Evolutionary conservation across 2,329 filamentous ascomycete genomes (phyloP).

Genomic region (Capronia americana): DNA sequence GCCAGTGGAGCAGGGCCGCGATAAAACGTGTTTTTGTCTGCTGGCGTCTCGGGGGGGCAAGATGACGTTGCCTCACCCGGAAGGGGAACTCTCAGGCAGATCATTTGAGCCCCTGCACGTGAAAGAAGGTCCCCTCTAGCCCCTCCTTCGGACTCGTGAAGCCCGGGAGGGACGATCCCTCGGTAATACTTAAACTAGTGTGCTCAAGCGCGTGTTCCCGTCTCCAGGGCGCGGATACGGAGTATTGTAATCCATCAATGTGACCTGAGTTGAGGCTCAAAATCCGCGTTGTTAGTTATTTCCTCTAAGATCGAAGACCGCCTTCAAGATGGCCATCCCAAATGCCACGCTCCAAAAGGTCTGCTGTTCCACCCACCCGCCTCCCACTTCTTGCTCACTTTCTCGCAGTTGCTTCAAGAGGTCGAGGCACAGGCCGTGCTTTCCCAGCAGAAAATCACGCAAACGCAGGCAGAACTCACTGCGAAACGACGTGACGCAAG

Average conservation of each 20-base stretch:
- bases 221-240: not conserved
- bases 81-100: conserved; percentile 8
- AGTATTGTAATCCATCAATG: conserved; percentile 1
- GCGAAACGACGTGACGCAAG: conserved; percentile 88
- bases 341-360: conserved; percentile 96
- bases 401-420: conserved; percentile 79
- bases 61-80: conserved; percentile 14
- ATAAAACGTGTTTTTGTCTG: conserved; percentile 11
- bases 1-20: not conserved
- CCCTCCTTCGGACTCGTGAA: not conserved
- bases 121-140: not conserved
- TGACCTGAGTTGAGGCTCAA: conserved; percentile 15
- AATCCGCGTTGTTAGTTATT: not conserved
- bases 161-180: conserved; percentile 4
- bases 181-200: not conserved
- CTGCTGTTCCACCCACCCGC: conserved; percentile 34
- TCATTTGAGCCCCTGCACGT: conserved; percentile 14
- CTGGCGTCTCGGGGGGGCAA: not conserved
- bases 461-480: conserved; percentile 83
- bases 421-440: conserved; percentile 88
- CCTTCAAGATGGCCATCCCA: conserved; percentile 79
- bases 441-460: conserved; percentile 88
- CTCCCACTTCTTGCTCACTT: conserved; percentile 26
- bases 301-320: not conserved
- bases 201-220: not conserved